These are phyloP conservation scores for Penicillium manginii DNA, from an alignment of 495 filamentous ascomycete genomes.

Conservation along the genomic window DNA sequence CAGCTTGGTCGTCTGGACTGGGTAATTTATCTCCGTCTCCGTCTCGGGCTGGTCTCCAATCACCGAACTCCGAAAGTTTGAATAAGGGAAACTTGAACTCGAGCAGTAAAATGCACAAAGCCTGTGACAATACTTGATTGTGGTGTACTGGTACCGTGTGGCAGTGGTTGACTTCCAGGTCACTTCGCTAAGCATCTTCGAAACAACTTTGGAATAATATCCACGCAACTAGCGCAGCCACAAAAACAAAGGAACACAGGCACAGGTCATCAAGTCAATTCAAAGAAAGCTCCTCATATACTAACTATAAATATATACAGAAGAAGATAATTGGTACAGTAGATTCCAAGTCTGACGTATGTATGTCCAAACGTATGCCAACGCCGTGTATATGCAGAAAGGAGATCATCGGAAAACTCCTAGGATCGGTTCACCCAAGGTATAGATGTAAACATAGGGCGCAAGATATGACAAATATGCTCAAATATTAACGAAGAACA, in stretches of 20 bases:
- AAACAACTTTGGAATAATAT: no score
- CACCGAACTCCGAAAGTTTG: not conserved
- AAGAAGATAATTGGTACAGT: conserved; percentile 2
- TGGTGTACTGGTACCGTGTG: no score
- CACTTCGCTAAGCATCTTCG: no score
- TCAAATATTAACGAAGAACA: conserved; percentile 11
- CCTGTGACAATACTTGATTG: no score
- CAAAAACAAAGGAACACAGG: no score
- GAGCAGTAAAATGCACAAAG: no score
- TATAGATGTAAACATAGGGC: conserved; percentile 3
- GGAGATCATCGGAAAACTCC: not conserved
- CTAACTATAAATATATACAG: conserved; percentile 17
- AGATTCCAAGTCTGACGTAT: conserved; percentile 7
- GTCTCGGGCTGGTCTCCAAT: not conserved
- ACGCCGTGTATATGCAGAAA: conserved; percentile 34
- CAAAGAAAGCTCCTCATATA: not conserved
- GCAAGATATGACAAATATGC: conserved; percentile 8
- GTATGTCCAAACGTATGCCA: conserved; percentile 9
- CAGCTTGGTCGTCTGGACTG: not conserved
- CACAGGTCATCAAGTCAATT: not conserved
- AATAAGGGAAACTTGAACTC: not conserved
- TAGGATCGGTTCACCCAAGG: conserved; percentile 1
- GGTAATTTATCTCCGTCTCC: not conserved
- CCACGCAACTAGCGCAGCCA: no score
- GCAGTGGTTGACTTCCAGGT: no score